Evolutionary conservation across 495 filamentous ascomycete species (phyloP), one percentile per base, ranked within the genome.

Genomic region (Evernia prunastri): DNA sequence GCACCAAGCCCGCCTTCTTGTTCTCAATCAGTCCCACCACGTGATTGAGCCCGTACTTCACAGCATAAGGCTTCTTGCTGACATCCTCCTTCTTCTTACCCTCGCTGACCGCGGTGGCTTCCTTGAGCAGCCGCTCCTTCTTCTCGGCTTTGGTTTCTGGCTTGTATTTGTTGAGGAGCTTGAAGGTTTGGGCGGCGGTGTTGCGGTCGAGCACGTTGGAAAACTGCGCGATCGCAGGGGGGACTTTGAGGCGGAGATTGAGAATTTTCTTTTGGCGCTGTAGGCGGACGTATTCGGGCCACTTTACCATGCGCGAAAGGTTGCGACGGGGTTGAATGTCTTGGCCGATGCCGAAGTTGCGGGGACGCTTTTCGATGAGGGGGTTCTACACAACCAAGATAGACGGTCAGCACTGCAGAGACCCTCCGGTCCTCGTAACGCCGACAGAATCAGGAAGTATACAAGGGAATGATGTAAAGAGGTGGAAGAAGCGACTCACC

Each of bases 71-170:
- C 87, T 99, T 99, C 90, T 97, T 97, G 88, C 85, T 89, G 73
- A 95, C 92, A 76, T 97, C 94, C 84, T 97, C 95, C 89, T 97
- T 97, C 88, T 97, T 97, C 88, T 97, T 96, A 78, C 95, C 95
- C 78, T 97, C 91, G 75, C 89, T 83, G 75, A 97, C 86, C 70
- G 92, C 95, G 69, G 91, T 96, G 65, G 95, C 95, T 86, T 99
- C 95, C 85, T 96, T 91, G 77, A 87, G 85, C 69, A 99, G 81
- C 80, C 95, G 90, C 83, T 99, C 95, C 87, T 97, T 99, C 90
- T 99, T 99, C 88, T 97, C 94, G 67, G 84, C 80, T 86, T 97
- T 97, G 78, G 90, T 95, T 87, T 99, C 95, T 66, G 95, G 95
- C 69, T 91, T 91, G 87, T 97, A 97, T 84, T 99, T 97, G 89